Conservation (phyloP, 257 asterid species). For the Gynochthodes officinalis region DNA sequence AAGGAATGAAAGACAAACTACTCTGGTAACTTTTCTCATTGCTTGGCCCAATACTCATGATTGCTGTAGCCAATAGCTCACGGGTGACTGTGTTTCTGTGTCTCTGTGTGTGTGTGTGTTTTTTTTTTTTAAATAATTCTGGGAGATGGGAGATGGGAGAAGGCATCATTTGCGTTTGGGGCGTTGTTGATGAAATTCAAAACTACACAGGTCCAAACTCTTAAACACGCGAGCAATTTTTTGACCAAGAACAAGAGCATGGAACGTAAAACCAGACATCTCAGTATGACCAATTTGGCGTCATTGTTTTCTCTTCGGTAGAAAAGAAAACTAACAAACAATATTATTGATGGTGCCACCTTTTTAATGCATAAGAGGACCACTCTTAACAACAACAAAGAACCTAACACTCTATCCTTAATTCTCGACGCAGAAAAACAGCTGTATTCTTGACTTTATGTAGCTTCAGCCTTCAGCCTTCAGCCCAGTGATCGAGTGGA, state of each 20-base stretch:
- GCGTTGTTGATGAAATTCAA: too few species aligned
- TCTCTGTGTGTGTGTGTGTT: too few species aligned
- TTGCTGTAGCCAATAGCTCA: background rate
- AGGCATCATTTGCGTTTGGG: too few species aligned
- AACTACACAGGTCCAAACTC: too few species aligned
- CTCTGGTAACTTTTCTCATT: background rate
- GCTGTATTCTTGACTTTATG: conserved; percentile 6
- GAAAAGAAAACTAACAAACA: too few species aligned
- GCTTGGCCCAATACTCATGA: background rate
- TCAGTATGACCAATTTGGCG: too few species aligned
- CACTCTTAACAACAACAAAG: background rate
- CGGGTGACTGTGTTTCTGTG: background rate
- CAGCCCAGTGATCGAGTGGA: background rate
- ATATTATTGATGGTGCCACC: background rate
- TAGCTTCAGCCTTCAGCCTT: too few species aligned
- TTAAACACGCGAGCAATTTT: too few species aligned
- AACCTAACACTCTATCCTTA: background rate
- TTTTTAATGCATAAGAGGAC: background rate
- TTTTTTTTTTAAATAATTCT: too few species aligned
- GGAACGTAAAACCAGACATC: too few species aligned
- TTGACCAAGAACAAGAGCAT: too few species aligned
- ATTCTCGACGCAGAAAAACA: background rate
- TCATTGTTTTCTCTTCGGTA: background rate
- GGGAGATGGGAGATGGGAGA: too few species aligned
- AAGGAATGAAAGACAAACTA: background rate